These are phyloP conservation scores for Eimeria nieschulzi DNA, from an alignment of 169 alveolate genomes.

Conservation along the genomic window DNA sequence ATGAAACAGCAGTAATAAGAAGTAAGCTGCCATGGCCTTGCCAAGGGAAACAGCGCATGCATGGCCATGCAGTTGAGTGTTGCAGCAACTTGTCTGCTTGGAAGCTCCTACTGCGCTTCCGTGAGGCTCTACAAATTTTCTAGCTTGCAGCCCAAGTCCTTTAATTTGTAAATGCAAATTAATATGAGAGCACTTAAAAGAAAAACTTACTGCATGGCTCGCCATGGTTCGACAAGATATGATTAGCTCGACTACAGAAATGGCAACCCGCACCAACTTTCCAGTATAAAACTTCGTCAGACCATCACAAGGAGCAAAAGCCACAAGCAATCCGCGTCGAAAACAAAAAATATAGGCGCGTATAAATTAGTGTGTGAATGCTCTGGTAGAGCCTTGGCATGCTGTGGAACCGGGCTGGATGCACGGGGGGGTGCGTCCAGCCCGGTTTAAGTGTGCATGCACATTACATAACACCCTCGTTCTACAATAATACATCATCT, in stretches of 20 bases:
- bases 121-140: neutral
- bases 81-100: neutral
- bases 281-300: conserved; percentile 15
- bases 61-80: neutral
- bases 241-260: conserved; percentile 28
- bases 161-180: neutral
- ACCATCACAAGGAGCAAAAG: conserved; percentile 17
- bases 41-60: neutral
- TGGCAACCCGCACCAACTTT: conserved; percentile 55
- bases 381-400: neutral
- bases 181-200: neutral
- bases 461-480: no score
- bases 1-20: neutral
- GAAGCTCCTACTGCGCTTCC: neutral
- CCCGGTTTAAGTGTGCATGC: conserved; percentile 35
- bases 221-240: conserved; percentile 48
- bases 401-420: conserved; percentile 33
- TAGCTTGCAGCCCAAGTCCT: neutral
- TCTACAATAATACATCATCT: no score
- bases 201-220: conserved; percentile 47
- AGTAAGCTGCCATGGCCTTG: neutral
- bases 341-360: neutral
- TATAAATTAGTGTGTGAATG: neutral
- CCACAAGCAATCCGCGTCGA: conserved; percentile 26
- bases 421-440: conserved; percentile 50